Base-by-base conservation (phyloP, 2,329 filamentous ascomycete species). In the Verruconis gallopava region DNA sequence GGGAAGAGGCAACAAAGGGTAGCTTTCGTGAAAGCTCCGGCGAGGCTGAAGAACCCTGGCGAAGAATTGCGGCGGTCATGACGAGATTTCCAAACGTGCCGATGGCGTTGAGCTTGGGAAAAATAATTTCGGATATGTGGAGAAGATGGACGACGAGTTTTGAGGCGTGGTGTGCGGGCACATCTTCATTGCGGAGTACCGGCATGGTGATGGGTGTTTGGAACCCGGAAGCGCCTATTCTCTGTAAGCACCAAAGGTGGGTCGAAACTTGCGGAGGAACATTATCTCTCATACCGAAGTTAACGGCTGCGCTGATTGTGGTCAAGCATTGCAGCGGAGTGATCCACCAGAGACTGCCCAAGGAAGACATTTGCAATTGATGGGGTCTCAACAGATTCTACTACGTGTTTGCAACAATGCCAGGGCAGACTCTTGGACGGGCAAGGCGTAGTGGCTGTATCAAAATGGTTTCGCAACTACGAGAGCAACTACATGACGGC, bases 131-230 rank as follows among this genome's bases (percentile, higher is more conserved):
- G 47, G 46, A 49, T 32, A 51, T 49, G 44, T 53, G 47, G 6
- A 57, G 50, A 5, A 57, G 51, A 46, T 51, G 54, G 44, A 47
- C 48, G 37, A 50, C 50, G 40, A 49, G 46, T n/a, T 47, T 49
- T 44, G 49, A 51, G 40, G 50, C 45, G 50, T 55, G 46, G 40
- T 49, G 34, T 21, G 51, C 44, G 21, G 55, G 53, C 34, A 55
- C 49, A 18, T 46, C 30, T 15, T 46, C 43, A 42, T 49, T 44
- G 21, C 49, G 43, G 21, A 56, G 47, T 44, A 53, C 53, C 44
- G 55, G 54, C 51, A 56, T 52, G 19, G 51, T 54, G 37, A 57
- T 47, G 21, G 52, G 50, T 25, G 53, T 51, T 50, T 56, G 55
- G n/a, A 56, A 50, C 20, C 46, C 53, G 33, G 54, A 55, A 39